These are phyloP conservation scores for Curvularia spicifera DNA, from an alignment of 2,329 filamentous ascomycete species.

Conservation along the genomic window DNA sequence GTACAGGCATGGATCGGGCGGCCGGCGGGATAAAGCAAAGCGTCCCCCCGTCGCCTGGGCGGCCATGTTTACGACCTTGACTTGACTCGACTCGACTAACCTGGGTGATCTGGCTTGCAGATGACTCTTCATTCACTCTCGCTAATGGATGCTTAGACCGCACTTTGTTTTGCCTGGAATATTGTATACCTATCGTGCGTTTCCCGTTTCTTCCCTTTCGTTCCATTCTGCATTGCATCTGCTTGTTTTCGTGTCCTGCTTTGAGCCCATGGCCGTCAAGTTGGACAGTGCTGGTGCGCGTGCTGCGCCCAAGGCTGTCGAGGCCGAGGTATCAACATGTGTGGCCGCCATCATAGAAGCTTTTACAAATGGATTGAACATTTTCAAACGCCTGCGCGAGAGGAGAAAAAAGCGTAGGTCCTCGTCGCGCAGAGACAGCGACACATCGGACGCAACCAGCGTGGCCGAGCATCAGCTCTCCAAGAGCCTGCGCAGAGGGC, in stretches of 20 bases:
- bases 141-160: slow-evolving; percentile 30
- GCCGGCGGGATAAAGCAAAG: slow-evolving; percentile 40
- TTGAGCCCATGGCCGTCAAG: slow-evolving; percentile 35
- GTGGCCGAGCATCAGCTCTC: slow-evolving; percentile 49
- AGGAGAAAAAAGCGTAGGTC: slow-evolving; percentile 41
- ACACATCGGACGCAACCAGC: slow-evolving; percentile 26
- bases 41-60: slow-evolving; percentile 21
- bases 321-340: slow-evolving; percentile 42
- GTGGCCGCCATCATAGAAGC: slow-evolving; percentile 54
- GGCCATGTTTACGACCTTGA: slow-evolving; percentile 11
- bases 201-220: slow-evolving; percentile 16
- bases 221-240: slow-evolving; percentile 13
- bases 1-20: slow-evolving; percentile 24
- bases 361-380: slow-evolving; percentile 54
- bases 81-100: slow-evolving; percentile 21
- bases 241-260: slow-evolving; percentile 20
- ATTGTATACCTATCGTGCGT: slow-evolving; percentile 20
- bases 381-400: slow-evolving; percentile 53
- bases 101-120: slow-evolving; percentile 22
- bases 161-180: slow-evolving; percentile 25
- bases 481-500: slow-evolving; percentile 51
- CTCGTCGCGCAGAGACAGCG: slow-evolving; percentile 28
- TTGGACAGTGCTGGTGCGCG: slow-evolving; percentile 21
- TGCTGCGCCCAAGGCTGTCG: slow-evolving; percentile 25
- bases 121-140: slow-evolving; percentile 37